Conservation (phyloP, 345 rosid species). For the Lepidium africanum region DNA sequence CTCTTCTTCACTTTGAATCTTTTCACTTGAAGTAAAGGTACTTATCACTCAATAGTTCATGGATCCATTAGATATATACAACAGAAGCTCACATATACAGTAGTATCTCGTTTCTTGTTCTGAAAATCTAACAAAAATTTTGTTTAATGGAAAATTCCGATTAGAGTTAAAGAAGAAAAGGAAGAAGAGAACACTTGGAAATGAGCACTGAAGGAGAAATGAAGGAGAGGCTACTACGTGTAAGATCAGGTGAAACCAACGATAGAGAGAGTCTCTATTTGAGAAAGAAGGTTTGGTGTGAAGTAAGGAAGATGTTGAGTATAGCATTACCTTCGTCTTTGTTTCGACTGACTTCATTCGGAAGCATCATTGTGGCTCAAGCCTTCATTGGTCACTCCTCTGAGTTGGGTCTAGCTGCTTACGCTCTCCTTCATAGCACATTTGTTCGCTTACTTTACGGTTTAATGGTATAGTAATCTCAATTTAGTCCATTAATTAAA, state of each 20-base stretch:
- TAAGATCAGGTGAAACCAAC: slow-evolving; percentile 10
- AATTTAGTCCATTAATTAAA: not conserved
- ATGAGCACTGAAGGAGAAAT: slow-evolving; percentile 27
- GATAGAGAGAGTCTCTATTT: slow-evolving; percentile 12
- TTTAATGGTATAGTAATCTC: slow-evolving; percentile 29
- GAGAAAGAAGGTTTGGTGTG: slow-evolving; percentile 37
- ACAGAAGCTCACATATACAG: not conserved
- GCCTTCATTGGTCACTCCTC: slow-evolving; percentile 52
- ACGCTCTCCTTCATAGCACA: slow-evolving; percentile 51
- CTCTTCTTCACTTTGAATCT: not conserved
- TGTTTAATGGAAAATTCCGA: not conserved
- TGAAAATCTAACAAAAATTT: too few species aligned
- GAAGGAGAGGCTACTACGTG: slow-evolving; percentile 25
- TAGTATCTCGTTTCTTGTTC: not conserved
- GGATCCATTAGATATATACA: not conserved
- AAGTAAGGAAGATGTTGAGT: slow-evolving; percentile 40
- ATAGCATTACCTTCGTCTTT: slow-evolving; percentile 45
- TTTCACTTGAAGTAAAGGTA: not conserved
- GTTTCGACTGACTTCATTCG: slow-evolving; percentile 36
- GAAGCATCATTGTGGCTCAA: slow-evolving; percentile 48
- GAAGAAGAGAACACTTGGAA: not conserved
- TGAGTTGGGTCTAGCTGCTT: slow-evolving; percentile 40
- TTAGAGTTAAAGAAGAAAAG: not conserved
- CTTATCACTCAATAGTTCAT: not conserved
- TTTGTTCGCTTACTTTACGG: slow-evolving; percentile 50